Base-by-base conservation (phyloP, 768 basidiomycete genomes). In the Mycena alexandri region DNA sequence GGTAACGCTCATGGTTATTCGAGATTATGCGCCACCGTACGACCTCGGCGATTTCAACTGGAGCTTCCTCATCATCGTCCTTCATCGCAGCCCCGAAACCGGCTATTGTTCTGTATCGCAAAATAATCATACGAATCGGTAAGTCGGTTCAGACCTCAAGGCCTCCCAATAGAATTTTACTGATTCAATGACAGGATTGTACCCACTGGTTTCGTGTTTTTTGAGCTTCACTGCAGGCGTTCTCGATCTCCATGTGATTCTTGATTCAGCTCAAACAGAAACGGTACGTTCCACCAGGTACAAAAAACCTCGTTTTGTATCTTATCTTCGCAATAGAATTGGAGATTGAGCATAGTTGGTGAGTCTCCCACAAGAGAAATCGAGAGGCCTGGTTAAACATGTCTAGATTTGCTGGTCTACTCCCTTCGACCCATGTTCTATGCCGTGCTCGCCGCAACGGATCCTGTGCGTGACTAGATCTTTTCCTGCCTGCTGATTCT, bases 111-210 rank as follows among this genome's bases (percentile, higher is more conserved):
- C 4, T 41, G 17, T 68, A 61, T 47, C 52, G 61, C 52, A 21
- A 25, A 16, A 64, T 64, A 25, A 63, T 68, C 14, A 4, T 68
- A 6, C 53, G 67, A 19, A 63, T 63, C 22, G 61, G 61, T 63
- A 41, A 24, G 60, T 19, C 22, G 22, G 22, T 22, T 14, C 25
- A 9, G n/a, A 29, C 29, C 29, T 29, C 29, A 6, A 29, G 29
- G 6, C n/a, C 16, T 38, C 22, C 6, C 17, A 36, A 17, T 14
- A 9, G n/a, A 9, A 21, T 41, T 44, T 58, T 21, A 24, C 25
- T 11, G n/a, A 36, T 33, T 17, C 21, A 5, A 2, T 1, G 2
- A 3, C 12, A 68, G 67, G 61, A 3, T 29, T 68, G 16, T 68
- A 68, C 29, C 67, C 67, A 7, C n/a, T 68, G 17, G 3, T 63